Base-by-base conservation (phyloP, 2,329 filamentous ascomycete species). In the Aspergillus quadrilineatus region DNA sequence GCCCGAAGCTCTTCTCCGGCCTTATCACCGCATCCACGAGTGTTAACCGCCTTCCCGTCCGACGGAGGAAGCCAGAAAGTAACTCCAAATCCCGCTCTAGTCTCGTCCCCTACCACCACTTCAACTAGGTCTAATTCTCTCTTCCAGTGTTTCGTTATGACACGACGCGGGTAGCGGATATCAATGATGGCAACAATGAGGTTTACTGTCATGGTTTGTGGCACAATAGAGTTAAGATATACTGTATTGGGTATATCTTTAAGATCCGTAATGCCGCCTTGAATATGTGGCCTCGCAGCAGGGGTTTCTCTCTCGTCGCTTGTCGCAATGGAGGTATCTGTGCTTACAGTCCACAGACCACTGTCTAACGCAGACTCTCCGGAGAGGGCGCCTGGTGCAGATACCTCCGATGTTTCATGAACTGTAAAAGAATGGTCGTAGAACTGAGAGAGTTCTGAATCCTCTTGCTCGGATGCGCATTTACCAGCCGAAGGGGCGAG, bases 81-180 rank as follows among this genome's bases (percentile, higher is more conserved):
- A 54, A 97, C 80, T 29, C 82, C 85, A 73, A 97, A 96, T 2
- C 88, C 89, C 0, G 89, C 84, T 61, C 82, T 84, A 0, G 92
- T 96, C 50, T 96, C 89, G 70, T 97, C 93, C 4, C 89, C 92
- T 1, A 97, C 85, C 1, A 92, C 78, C 2, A 94, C 73, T 71
- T 96, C 91, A 41, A 93, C 77, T 3, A 96, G 80, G 5, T 89
- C 83, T 50, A 87, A 80, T 43, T 79, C 73, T 58, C 74, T 75
- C 52, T 75, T 78, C 66, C 77, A 78, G 6, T 79, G 78, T 9
- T 75, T 73, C 0, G 92, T 90, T 30, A 79, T 82, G 17, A 96
- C 84, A 2, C 81, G 81, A 26, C 89, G 85, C 1, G 88, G 80
- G 37, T 85, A 80, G 0, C 87, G 81, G 48, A 91, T 81, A 10